Conservation (phyloP, 441 rosid genomes). For the Macaranga tanarius region DNA sequence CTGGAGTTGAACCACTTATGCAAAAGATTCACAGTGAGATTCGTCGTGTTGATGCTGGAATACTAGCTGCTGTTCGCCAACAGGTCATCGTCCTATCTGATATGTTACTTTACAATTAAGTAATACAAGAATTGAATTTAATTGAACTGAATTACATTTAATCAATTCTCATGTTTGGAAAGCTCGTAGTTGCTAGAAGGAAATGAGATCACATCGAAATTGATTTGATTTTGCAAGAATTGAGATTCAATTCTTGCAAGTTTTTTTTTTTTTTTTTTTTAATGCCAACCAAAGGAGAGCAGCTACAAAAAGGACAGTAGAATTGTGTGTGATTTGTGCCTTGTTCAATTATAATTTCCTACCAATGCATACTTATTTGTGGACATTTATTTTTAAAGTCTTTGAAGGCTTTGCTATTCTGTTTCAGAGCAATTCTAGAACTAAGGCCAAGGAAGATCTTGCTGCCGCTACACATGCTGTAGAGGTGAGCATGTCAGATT, state of each 20-base stretch:
- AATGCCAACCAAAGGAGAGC: no score
- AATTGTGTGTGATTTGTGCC: not conserved
- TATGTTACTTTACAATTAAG: not conserved
- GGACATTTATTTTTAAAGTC: not conserved
- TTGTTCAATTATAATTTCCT: not conserved
- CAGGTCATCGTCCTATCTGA: conserved; percentile 50
- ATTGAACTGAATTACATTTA: no score
- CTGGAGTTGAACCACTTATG: conserved; percentile 99
- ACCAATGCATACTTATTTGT: not conserved
- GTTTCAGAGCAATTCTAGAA: conserved; percentile 93
- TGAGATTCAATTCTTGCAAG: no score
- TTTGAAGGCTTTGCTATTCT: conserved; percentile 24
- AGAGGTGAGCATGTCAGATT: conserved; percentile 48
- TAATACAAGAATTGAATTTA: no score
- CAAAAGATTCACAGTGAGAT: conserved; percentile 96
- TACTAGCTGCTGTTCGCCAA: conserved; percentile 96
- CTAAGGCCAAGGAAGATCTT: conserved; percentile 99
- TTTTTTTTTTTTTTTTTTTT: no score
- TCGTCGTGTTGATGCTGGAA: conserved; percentile 88
- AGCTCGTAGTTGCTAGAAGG: no score
- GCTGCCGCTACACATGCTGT: conserved; percentile 98
- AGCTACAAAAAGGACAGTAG: not conserved
- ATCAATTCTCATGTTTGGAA: no score
- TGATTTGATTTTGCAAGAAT: no score
- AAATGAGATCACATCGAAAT: no score